Base-by-base conservation (phyloP, 2,329 filamentous ascomycete species). In the Apiospora koreana region DNA sequence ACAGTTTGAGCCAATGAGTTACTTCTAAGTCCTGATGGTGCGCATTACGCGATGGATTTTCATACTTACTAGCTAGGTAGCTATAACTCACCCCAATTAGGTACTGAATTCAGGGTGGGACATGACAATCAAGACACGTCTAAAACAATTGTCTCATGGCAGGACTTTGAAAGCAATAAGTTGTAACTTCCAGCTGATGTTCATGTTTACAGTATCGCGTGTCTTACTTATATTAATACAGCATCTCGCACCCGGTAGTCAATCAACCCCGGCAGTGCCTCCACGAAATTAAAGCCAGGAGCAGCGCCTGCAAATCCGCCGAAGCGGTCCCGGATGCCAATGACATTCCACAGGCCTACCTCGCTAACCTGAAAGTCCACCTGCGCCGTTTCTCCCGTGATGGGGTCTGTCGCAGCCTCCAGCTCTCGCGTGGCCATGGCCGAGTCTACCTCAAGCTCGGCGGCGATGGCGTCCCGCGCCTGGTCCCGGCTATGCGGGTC, bases 221-320 rank as follows among this genome's bases (percentile, higher is more conserved):
- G 5, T 31, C 48, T 31, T 31, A n/a, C n/a, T n/a, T n/a, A n/a
- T n/a, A n/a, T n/a, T n/a, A n/a, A n/a, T n/a, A 14, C 25, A 18
- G 48, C 48, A 54, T 68, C 67, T 41, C 31, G 31, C 9, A 68
- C 43, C 21, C 45, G 16, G n/a, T 68, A 68, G 41, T 68, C 46
- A 35, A 58, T 58, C 67, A 68, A 50, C 18, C 41, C 42, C 31
- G 46, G 14, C n/a, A 41, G n/a, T 23, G 46, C 46, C 41, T 58
- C 67, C 23, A 68, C 45, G 18, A 58, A 68, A 28, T 58, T 31
- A 23, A 68, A 68, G 10, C 67, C 67, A 9, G 12, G 10, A 4
- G 28, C 67, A 10, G 46, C 62, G 14, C 35, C n/a, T n/a, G 67
- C 48, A 25, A 42, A 68, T 12, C 46, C 67, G 16, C 35, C 67